Evolutionary conservation across 257 asterid genomes (phyloP), one percentile per base, ranked within the genome.

Genomic region (Nicotiana tabacum): DNA sequence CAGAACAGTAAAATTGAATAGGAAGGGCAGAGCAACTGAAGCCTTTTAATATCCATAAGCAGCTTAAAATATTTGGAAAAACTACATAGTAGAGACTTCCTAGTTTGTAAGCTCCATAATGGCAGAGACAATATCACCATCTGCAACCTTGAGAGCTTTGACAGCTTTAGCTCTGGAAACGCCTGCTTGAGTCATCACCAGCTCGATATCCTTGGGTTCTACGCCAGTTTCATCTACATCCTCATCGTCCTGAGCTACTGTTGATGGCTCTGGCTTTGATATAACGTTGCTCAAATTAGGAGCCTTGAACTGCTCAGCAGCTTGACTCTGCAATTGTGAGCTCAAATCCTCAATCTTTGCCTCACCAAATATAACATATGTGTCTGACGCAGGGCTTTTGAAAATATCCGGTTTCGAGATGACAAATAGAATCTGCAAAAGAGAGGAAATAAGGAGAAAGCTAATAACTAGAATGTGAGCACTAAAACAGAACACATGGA

Each of bases 61-160:
- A 43, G n/a, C 58, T 78, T 55, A 37, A 43, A 16, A 78, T 9
- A 46, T 18, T 39, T 18, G n/a, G 18, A 53, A 21, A 68, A 68
- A 33, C 9, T 30, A 35, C 80, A 30, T 1, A 68, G 10, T 9
- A 24, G 12, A 29, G 18, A 62, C 56, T 48, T 77, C 48, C 90
- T 92, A 92, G 81, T 86, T 92, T 13, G 93, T 92, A 84, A 93
- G 96, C 85, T 91, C 96, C 95, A 90, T 89, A 68, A 93, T 92
- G 78, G 96, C 95, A 4, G 93, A 80, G 32, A 92, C 97, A n/a
- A 91, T 90, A 82, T 90, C 93, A 27, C 97, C 97, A 82, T 91
- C 87, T 0, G 97, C 88, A 12, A 87, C 94, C 90, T 87, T 91
- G 64, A 92, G 95, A 82, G 96, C 90, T 85, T 86, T 92, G 58